Conservation (phyloP, 2,329 filamentous ascomycete genomes). For the Hypoxylon sp. region DNA sequence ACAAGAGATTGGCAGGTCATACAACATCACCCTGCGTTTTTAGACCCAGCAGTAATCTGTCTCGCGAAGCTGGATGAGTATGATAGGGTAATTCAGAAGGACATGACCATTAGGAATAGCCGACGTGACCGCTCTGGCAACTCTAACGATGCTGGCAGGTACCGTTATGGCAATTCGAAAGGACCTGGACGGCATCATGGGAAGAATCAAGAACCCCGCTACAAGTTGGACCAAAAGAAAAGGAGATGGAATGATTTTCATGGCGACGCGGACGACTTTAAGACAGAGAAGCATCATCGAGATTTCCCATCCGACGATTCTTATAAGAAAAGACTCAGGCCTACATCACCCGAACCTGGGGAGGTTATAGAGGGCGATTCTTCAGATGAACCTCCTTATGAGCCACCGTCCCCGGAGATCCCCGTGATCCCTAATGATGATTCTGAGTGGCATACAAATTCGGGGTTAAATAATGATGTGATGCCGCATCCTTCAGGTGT, state of each 20-base stretch:
- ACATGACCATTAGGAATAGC: slow-evolving; percentile 20
- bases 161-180: slow-evolving; percentile 32
- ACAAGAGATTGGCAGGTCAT: slow-evolving; percentile 53
- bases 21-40: slow-evolving; percentile 52
- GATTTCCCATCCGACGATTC: slow-evolving; percentile 30
- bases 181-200: slow-evolving; percentile 36
- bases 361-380: slow-evolving; percentile 44
- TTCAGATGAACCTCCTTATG: slow-evolving; percentile 26
- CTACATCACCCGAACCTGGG: slow-evolving; percentile 50
- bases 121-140: slow-evolving; percentile 42
- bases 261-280: slow-evolving; percentile 17
- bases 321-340: slow-evolving; percentile 42
- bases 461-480: slow-evolving; percentile 12
- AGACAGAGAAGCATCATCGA: slow-evolving; percentile 25
- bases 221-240: slow-evolving; percentile 39
- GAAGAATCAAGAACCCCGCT: slow-evolving; percentile 36
- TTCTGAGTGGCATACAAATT: slow-evolving; percentile 5
- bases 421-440: slow-evolving; percentile 2
- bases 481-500: background rate
- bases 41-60: slow-evolving; percentile 45
- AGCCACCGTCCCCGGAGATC: slow-evolving; percentile 11
- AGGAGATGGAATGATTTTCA: slow-evolving; percentile 46
- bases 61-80: slow-evolving; percentile 47
- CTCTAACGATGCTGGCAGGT: slow-evolving; percentile 30
- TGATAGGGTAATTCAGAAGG: slow-evolving; percentile 37